A percentile compares a stretch with the other conserved stretches of the same genome.
These are phyloP conservation scores for Cryphonectria japonica DNA, from an alignment of 2,329 filamentous ascomycete species.

Conservation along the genomic window DNA sequence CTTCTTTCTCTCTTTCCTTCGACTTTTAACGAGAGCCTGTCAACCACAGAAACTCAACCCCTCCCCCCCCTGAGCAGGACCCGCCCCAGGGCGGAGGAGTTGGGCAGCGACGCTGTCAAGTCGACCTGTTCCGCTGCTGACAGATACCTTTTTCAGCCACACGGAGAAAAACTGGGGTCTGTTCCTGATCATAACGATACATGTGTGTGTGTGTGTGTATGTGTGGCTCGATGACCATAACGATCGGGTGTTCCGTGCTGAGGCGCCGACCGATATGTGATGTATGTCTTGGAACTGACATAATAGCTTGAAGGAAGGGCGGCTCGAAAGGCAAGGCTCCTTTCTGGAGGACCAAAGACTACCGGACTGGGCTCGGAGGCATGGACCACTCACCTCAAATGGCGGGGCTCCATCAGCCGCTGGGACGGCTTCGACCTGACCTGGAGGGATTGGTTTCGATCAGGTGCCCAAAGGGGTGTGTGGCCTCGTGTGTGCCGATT, in stretches of 20 bases:
- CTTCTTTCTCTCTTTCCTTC: background rate
- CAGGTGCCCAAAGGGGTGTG: slow-evolving; percentile 3
- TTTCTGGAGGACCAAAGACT: slow-evolving; percentile 18
- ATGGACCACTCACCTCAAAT: slow-evolving; percentile 22
- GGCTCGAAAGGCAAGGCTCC: slow-evolving; percentile 3
- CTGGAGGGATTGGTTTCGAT: slow-evolving; percentile 16
- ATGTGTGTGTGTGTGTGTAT: background rate
- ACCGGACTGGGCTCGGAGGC: slow-evolving; percentile 14
- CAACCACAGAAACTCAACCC: background rate
- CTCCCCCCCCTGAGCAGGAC: background rate
- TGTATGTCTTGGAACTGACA: slow-evolving; percentile 25
- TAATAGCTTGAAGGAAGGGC: background rate
- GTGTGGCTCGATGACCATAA: background rate
- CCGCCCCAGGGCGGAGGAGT: background rate
- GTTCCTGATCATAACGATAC: slow-evolving; percentile 1
- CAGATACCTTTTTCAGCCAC: slow-evolving; percentile 5
- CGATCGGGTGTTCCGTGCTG: slow-evolving; percentile 14
- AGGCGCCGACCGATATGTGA: slow-evolving; percentile 16
- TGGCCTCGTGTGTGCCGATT: slow-evolving; percentile 7
- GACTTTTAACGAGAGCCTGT: background rate
- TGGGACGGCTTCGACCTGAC: slow-evolving; percentile 22
- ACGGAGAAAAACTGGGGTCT: slow-evolving; percentile 4
- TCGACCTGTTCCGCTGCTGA: background rate
- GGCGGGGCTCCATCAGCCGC: slow-evolving; percentile 21
- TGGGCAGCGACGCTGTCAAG: slow-evolving; percentile 10